These are phyloP conservation scores for Coriaria nepalensis DNA, from an alignment of 306 rosid genomes.

Conservation along the genomic window DNA sequence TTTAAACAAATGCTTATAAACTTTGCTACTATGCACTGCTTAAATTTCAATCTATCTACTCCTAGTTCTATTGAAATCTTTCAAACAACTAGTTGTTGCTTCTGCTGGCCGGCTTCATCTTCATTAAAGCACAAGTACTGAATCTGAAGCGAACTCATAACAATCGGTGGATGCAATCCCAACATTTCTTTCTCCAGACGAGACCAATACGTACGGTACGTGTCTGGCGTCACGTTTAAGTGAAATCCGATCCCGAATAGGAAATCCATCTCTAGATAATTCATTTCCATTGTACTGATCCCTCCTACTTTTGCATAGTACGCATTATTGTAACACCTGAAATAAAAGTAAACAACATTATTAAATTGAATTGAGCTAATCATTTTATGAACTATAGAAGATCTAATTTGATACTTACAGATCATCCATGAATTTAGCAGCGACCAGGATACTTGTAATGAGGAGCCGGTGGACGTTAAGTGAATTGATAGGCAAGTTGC, in stretches of 20 bases:
- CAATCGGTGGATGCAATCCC: conserved; percentile 43
- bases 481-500: conserved; percentile 26
- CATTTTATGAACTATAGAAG: too few species aligned
- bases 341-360: neutral
- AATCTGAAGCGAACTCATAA: conserved; percentile 37
- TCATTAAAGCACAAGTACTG: conserved; percentile 54
- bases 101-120: conserved; percentile 63
- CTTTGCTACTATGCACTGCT: conserved; percentile 6
- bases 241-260: conserved; percentile 78
- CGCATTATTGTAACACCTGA: conserved; percentile 91
- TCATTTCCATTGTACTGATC: conserved; percentile 80
- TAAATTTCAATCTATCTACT: too few species aligned
- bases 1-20: conserved; percentile 6
- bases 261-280: conserved; percentile 84
- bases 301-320: conserved; percentile 98
- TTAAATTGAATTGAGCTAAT: neutral
- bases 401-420: conserved; percentile 23
- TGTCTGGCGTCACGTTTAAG: conserved; percentile 66
- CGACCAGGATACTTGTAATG: conserved; percentile 52
- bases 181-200: conserved; percentile 75
- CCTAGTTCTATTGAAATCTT: conserved; percentile 9
- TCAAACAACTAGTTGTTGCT: conserved; percentile 65
- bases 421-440: conserved; percentile 95
- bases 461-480: conserved; percentile 47
- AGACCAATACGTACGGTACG: conserved; percentile 56